Base-by-base conservation (phyloP, 2,329 filamentous ascomycete species). In the Phialemonium atrogriseum region DNA sequence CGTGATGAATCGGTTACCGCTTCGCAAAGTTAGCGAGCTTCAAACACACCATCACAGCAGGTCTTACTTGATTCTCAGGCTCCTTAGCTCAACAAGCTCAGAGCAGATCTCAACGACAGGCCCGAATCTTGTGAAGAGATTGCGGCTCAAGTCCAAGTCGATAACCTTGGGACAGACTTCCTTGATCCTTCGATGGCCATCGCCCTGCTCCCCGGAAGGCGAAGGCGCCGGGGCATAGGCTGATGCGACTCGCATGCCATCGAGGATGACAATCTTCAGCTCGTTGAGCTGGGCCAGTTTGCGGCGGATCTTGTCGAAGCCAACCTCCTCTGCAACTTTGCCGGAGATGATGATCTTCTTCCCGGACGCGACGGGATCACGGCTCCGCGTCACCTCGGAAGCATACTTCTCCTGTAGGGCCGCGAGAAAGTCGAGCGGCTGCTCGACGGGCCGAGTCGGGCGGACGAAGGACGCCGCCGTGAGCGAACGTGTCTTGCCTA, bases 271-370 rank as follows among this genome's bases (percentile, higher is more conserved):
- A 34, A 88, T 78, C 43, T 72, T 80, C 37, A 96, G 68, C 46
- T 91, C 84, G 33, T 80, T 66, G 19, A 96, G 65, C 49, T 81
- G 67, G 44, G 87, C 81, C 48, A 93, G 78, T 56, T 88, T 77
- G 43, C 72, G 72, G 25, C 82, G 76, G 43, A 95, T 85, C 65
- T 95, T 95, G 45, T 94, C 87, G 46, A 96, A 96, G 18, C 91
- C 91, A 20, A 96, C 76, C 59, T 96, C 89, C 59, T 96, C 83
- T 5, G 85, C 89, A 12, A 88, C 73, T 58, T 96, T 96, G 22
- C 58, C 84, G 60, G 66, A 94, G 68, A 68, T 80, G 33, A 67
- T 60, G 40, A 94, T 81, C 29, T 74, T 66, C 30, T 68, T 65
- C 7, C 59, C 52, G 10, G 59, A 49, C 10, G 38, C 42, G 16